These are phyloP conservation scores for Geotrichum bryndzae DNA, from an alignment of 1,139 yeast genomes.

Conservation along the genomic window DNA sequence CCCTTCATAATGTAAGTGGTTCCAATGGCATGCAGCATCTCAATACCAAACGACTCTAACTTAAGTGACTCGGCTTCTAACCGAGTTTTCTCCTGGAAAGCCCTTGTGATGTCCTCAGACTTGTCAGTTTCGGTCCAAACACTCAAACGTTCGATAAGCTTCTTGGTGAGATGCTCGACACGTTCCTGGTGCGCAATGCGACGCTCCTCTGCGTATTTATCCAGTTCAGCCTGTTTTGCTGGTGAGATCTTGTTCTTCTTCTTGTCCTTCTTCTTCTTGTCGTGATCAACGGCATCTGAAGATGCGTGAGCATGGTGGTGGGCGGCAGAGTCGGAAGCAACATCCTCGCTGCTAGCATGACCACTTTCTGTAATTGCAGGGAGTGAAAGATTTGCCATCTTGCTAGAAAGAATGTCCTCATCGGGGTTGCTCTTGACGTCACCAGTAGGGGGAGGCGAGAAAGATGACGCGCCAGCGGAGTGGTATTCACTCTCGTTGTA, in stretches of 20 bases:
- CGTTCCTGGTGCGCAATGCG: conserved; percentile 65
- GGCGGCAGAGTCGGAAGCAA: background rate
- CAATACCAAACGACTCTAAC: conserved; percentile 91
- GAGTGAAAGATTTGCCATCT: conserved; percentile 6
- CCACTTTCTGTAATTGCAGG: conserved; percentile 4
- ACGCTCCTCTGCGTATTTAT: conserved; percentile 75
- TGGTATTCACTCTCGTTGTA: conserved; percentile 12
- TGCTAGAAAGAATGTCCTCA: conserved; percentile 4
- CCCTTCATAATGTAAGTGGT: conserved; percentile 67
- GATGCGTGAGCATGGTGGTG: background rate
- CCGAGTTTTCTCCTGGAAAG: conserved; percentile 65
- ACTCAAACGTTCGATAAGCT: conserved; percentile 59
- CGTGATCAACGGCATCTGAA: conserved; percentile 26
- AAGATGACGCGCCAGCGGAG: conserved; percentile 1
- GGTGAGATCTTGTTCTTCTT: conserved; percentile 44
- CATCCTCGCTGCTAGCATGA: background rate
- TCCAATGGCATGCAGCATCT: conserved; percentile 83
- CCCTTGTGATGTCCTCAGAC: conserved; percentile 56
- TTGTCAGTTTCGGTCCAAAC: conserved; percentile 81
- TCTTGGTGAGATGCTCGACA: conserved; percentile 56
- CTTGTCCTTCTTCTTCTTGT: conserved; percentile 30
- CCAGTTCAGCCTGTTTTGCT: conserved; percentile 56
- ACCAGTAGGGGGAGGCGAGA: conserved; percentile 3
- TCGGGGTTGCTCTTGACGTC: conserved; percentile 3
- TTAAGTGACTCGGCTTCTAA: conserved; percentile 84